These are phyloP conservation scores for Allium sativum DNA, from an alignment of 106 monocot species.

Conservation along the genomic window DNA sequence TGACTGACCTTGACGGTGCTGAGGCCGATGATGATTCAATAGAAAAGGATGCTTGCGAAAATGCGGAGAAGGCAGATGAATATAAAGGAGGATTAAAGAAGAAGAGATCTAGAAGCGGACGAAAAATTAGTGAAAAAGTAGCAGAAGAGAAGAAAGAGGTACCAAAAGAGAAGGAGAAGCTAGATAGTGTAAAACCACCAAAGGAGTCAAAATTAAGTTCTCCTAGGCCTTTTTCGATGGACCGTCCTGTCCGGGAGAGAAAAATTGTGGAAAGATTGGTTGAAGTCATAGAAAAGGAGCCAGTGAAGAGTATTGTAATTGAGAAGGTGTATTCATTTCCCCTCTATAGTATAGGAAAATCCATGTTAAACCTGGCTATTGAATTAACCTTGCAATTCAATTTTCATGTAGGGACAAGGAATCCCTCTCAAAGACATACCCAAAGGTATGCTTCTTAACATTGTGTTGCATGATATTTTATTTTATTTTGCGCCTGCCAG, in stretches of 20 bases:
- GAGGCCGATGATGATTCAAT: neutral
- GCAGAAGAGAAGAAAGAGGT: neutral
- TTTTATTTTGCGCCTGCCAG: no score
- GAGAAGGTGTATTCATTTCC: constrained; percentile 14
- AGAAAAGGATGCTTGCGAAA: constrained; percentile 3
- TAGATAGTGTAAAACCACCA: constrained; percentile 1
- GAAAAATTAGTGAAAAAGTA: constrained; percentile 5
- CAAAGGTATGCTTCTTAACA: constrained; percentile 16
- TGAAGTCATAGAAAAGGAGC: constrained; percentile 81
- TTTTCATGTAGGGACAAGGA: constrained; percentile 16
- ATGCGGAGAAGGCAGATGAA: neutral
- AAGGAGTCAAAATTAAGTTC: neutral
- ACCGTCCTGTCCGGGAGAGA: constrained; percentile 68
- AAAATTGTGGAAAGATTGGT: constrained; percentile 90
- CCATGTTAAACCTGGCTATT: neutral
- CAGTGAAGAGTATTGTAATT: constrained; percentile 27
- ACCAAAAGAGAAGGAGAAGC: constrained; percentile 9
- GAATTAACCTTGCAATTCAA: neutral
- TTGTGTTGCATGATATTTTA: no score
- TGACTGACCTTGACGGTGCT: neutral
- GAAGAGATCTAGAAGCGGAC: constrained; percentile 18
- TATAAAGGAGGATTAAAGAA: constrained; percentile 10
- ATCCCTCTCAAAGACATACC: constrained; percentile 21
- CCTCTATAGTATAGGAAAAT: neutral
- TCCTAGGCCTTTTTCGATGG: constrained; percentile 21